Conservation (phyloP, 495 filamentous ascomycete genomes). For the Aspergillus carlsbadensis region DNA sequence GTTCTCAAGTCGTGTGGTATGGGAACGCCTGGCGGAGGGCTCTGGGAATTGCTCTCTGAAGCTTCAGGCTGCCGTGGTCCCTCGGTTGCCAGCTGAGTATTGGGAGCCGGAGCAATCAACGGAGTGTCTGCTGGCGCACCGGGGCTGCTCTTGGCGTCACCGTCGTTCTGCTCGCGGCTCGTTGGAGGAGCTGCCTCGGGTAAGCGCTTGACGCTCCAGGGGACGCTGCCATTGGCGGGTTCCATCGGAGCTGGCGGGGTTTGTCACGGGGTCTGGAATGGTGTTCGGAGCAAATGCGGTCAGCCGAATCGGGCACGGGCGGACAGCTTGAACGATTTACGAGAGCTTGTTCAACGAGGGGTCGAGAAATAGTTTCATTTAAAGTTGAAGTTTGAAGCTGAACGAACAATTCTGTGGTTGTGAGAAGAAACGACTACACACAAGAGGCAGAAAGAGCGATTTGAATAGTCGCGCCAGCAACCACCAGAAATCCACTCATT, state of each 20-base stretch:
- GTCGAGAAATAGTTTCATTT: not conserved
- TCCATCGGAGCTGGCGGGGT: conserved; percentile 9
- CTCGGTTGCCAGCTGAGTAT: not conserved
- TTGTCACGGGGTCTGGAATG: conserved; percentile 13
- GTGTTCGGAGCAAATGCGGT: conserved; percentile 11
- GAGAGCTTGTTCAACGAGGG: conserved; percentile 1
- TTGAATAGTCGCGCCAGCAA: not conserved
- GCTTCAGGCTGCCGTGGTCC: not conserved
- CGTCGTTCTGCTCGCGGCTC: not conserved
- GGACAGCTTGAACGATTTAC: not conserved
- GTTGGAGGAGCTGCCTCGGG: conserved; percentile 6
- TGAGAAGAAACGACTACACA: not conserved
- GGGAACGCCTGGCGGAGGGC: no score
- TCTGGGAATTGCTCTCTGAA: not conserved
- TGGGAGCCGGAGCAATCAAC: conserved; percentile 1
- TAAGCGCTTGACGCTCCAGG: conserved; percentile 19
- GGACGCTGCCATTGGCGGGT: conserved; percentile 17
- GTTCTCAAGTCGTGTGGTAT: conserved; percentile 20
- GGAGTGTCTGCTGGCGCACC: not conserved
- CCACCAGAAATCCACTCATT: conserved; percentile 7
- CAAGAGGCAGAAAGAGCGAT: not conserved
- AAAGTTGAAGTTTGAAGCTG: not conserved
- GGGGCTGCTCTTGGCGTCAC: conserved; percentile 9
- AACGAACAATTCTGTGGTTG: not conserved
- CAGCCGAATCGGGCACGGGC: conserved; percentile 14